These are phyloP conservation scores for Fraxinus paxiana DNA, from an alignment of 305 asterid genomes.

Conservation along the genomic window DNA sequence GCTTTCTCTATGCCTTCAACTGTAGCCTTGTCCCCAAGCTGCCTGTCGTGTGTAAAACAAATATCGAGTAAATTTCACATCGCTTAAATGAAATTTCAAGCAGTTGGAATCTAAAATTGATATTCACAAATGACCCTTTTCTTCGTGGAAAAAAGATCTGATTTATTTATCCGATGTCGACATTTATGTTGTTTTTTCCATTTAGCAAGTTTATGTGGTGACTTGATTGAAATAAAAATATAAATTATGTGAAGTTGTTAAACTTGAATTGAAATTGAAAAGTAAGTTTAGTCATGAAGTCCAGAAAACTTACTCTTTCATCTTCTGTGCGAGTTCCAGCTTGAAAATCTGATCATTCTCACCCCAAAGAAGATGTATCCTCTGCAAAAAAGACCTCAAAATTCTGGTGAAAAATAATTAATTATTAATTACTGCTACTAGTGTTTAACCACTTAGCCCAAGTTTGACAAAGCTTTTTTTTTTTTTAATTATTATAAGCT, in stretches of 20 bases:
- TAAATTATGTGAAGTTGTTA: not conserved
- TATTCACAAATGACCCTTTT: not conserved
- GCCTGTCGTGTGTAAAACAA: conserved; percentile 35
- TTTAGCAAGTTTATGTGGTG: not conserved
- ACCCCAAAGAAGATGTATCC: conserved; percentile 92
- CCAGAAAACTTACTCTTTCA: conserved; percentile 52
- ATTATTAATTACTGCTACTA: not conserved
- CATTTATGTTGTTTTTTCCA: not conserved
- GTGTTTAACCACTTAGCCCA: not conserved
- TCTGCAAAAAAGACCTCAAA: conserved; percentile 33
- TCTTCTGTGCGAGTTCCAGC: conserved; percentile 61
- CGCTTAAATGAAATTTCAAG: not conserved
- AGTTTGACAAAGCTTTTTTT: not conserved
- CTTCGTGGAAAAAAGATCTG: too few species aligned
- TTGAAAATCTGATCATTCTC: conserved; percentile 87
- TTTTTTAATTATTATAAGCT: not conserved
- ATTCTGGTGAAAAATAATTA: not conserved
- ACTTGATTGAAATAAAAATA: not conserved
- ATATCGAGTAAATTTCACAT: not conserved
- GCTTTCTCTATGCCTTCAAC: conserved; percentile 60
- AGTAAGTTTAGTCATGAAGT: not conserved
- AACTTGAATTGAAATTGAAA: not conserved
- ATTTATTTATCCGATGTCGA: not conserved
- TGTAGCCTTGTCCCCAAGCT: conserved; percentile 65
- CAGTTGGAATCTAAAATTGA: not conserved